Evolutionary conservation across 2,329 filamentous ascomycete genomes (phyloP).

Genomic region (Podosphaera xanthii): DNA sequence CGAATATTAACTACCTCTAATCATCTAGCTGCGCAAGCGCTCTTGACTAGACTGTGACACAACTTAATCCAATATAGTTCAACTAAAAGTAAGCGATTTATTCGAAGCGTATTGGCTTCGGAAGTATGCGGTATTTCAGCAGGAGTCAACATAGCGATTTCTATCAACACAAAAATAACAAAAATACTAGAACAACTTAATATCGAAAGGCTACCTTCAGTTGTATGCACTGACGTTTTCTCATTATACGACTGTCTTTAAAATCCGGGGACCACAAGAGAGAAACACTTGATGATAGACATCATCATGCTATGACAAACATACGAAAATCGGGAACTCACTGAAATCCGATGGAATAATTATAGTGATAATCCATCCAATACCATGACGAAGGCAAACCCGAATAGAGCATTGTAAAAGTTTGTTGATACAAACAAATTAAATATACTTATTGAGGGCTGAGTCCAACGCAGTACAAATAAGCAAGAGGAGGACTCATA

Average conservation of each 20-base stretch:
- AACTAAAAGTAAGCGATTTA: too few relatives aligned
- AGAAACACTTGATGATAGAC: not conserved
- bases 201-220: not conserved
- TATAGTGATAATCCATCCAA: not conserved
- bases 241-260: constrained; percentile 1
- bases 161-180: not conserved
- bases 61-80: too few relatives aligned
- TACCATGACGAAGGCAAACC: not conserved
- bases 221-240: constrained; percentile 2
- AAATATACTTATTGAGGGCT: not conserved
- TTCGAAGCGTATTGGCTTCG: too few relatives aligned
- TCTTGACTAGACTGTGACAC: too few relatives aligned
- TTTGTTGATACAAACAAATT: not conserved
- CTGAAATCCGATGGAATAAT: not conserved
- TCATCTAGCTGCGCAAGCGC: too few relatives aligned
- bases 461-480: too few relatives aligned
- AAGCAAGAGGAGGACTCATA: too few relatives aligned
- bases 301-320: not conserved
- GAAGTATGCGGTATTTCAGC: constrained; percentile 1
- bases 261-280: not conserved
- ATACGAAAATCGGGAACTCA: not conserved
- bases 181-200: not conserved
- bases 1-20: too few relatives aligned
- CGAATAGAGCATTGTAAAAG: not conserved
- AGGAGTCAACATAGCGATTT: constrained; percentile 1